These are phyloP conservation scores for Trypanosoma platydactyli DNA, from an alignment of 208 protist genomes.

Conservation along the genomic window DNA sequence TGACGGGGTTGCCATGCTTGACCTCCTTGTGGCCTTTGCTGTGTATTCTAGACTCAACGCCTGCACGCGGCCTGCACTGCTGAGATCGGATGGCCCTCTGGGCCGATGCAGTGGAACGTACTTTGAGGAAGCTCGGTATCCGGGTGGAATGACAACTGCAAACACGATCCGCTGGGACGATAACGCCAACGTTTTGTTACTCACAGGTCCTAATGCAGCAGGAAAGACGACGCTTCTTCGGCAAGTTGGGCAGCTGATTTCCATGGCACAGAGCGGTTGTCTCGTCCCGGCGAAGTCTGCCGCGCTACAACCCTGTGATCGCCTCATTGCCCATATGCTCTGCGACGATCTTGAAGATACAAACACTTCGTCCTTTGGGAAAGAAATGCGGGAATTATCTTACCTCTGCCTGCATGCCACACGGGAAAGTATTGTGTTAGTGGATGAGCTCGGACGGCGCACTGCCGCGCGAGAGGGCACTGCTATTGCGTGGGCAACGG, in stretches of 20 bases:
- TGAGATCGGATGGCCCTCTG: constrained; percentile 11
- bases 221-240: constrained; percentile 95
- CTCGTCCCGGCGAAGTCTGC: constrained; percentile 78
- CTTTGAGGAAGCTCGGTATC: constrained; percentile 40
- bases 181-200: constrained; percentile 53
- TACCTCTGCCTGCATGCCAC: constrained; percentile 88
- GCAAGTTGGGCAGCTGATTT: constrained; percentile 85
- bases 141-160: constrained; percentile 22
- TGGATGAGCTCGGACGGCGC: constrained; percentile 98
- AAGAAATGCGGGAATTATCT: constrained; percentile 73
- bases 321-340: constrained; percentile 79
- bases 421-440: constrained; percentile 91
- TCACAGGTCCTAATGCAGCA: constrained; percentile 92
- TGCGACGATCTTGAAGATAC: constrained; percentile 70
- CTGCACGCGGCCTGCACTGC: constrained; percentile 44
- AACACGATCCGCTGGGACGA: constrained; percentile 35
- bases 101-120: constrained; percentile 32
- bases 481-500: constrained; percentile 94
- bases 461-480: constrained; percentile 94
- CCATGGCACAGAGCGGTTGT: constrained; percentile 93
- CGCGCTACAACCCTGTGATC: constrained; percentile 62
- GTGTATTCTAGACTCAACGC: constrained; percentile 48
- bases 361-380: constrained; percentile 60
- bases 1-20: constrained; percentile 88
- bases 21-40: constrained; percentile 80